Base-by-base conservation (phyloP, 257 asterid genomes). In the Orobanche coerulescens region DNA sequence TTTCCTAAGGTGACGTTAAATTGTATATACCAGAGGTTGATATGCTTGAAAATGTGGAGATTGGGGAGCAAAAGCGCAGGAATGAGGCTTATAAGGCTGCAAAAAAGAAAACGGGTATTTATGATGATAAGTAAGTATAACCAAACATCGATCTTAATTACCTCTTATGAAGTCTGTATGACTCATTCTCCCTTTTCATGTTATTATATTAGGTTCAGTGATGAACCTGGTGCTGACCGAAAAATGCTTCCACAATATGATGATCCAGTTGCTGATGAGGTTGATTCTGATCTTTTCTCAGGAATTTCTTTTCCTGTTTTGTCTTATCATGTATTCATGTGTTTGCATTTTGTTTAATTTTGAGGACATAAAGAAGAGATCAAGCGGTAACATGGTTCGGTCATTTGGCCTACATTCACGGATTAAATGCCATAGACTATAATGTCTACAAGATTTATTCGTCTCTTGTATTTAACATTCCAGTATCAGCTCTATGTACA, bases 11-110 rank as follows among this genome's bases (percentile, higher is more conserved):
- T 92, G 95, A 77, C 77, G 71, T 82, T 88, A 77, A 76, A 65
- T 81, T 86, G 80, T 92, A 79, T 86, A 78, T 83, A 71, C 79
- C 98, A 92, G 99, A 89, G 90, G 75, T 79, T 81, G 99, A 93
- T 83, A 78, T 77, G 81, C 97, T 93, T 67, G 99, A 93, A 74
- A 93, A 93, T 80, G 87, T 89, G 77, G 99, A 93, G 80, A 85
- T 93, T 68, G 99, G 99, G 68, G 95, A 93, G 78, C 99, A 93
- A 58, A 89, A 81, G 79, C 76, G 74, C 70, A 81, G 99, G 82
- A 74, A 93, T 20, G 97, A 89, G 1, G 96, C 99, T 57, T 89
- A 86, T 62, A 80, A 60, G 73, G 95, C 97, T 80, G 87, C 88
- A 26, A 89, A 89, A 77, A 93, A 84, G 84, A 93, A 76, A 75